Evolutionary conservation across 177 flowering plant species (phyloP).

Genomic region (Vitis hybrid): DNA sequence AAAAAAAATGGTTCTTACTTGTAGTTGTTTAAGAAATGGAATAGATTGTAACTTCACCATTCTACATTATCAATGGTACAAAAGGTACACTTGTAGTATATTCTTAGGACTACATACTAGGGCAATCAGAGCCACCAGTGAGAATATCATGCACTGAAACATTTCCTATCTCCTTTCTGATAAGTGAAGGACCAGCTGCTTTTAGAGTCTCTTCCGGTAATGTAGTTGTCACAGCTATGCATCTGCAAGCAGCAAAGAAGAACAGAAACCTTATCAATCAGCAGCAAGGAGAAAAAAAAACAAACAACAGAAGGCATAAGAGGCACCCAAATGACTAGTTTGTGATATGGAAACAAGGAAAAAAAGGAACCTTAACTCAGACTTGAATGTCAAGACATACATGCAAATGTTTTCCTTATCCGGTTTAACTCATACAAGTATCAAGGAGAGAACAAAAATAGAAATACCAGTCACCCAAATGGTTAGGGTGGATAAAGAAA

Average conservation of each 20-base stretch:
- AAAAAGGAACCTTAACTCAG: not conserved
- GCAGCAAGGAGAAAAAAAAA: too few relatives aligned
- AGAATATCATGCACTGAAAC: slow-evolving; percentile 82
- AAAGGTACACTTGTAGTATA: slow-evolving; percentile 21
- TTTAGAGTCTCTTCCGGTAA: slow-evolving; percentile 63
- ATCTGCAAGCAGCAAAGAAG: slow-evolving; percentile 55
- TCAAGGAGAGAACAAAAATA: too few relatives aligned
- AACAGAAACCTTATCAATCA: not conserved
- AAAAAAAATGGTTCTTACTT: slow-evolving; percentile 6
- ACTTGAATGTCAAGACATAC: not conserved
- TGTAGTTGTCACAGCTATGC: slow-evolving; percentile 91
- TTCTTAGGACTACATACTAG: slow-evolving; percentile 75
- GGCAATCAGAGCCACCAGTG: slow-evolving; percentile 65
- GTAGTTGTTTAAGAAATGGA: slow-evolving; percentile 4
- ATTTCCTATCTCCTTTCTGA: slow-evolving; percentile 79
- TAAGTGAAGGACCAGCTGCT: slow-evolving; percentile 72
- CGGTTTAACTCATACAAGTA: too few relatives aligned
- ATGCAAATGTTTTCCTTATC: not conserved
- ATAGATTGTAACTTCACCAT: slow-evolving; percentile 19
- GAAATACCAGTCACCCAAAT: too few relatives aligned
- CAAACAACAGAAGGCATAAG: too few relatives aligned
- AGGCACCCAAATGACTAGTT: too few relatives aligned
- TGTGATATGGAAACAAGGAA: not conserved
- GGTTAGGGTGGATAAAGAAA: too few relatives aligned
- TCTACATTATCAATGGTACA: slow-evolving; percentile 29